Evolutionary conservation across 1,284 basidiomycete species (phyloP).

Genomic region (Phellopilus nigrolimitatus): DNA sequence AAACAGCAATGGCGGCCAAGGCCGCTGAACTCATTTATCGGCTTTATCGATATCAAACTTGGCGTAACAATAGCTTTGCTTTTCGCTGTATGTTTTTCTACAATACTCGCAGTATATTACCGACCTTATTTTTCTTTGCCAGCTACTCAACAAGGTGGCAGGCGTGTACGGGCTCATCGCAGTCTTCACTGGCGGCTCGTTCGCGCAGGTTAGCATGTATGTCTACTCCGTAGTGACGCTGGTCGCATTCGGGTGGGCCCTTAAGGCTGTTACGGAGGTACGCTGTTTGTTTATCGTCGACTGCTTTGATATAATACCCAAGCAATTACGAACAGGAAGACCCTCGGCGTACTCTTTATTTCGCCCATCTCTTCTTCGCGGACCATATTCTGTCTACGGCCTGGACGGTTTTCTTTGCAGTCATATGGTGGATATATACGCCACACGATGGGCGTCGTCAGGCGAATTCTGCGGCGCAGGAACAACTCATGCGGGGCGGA

Average conservation of each 20-base stretch:
- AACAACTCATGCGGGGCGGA: conserved; percentile 67
- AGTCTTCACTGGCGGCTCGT: conserved; percentile 81
- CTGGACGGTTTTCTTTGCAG: conserved; percentile 89
- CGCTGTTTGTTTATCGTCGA: conserved; percentile 28
- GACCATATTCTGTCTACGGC: conserved; percentile 92
- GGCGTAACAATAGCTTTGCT: conserved; percentile 81
- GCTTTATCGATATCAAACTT: conserved; percentile 84
- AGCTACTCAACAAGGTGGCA: conserved; percentile 97
- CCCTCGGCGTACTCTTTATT: conserved; percentile 77
- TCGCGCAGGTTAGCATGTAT: conserved; percentile 89
- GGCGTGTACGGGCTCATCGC: conserved; percentile 96
- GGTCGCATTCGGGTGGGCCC: conserved; percentile 80
- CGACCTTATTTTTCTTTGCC: conserved; percentile 5
- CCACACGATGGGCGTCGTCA: conserved; percentile 85
- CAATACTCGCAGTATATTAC: neutral
- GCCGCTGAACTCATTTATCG: conserved; percentile 78
- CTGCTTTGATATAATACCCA: conserved; percentile 12
- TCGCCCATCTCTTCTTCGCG: conserved; percentile 88
- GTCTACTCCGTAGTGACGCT: conserved; percentile 88
- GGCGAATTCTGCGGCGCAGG: conserved; percentile 81
- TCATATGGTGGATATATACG: conserved; percentile 86
- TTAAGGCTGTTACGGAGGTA: conserved; percentile 81
- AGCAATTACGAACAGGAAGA: conserved; percentile 69
- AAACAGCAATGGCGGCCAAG: conserved; percentile 75
- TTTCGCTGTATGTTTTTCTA: conserved; percentile 65